Base-by-base conservation (phyloP, 139 green algal genomes). In the Tetradesmus obliquus region DNA sequence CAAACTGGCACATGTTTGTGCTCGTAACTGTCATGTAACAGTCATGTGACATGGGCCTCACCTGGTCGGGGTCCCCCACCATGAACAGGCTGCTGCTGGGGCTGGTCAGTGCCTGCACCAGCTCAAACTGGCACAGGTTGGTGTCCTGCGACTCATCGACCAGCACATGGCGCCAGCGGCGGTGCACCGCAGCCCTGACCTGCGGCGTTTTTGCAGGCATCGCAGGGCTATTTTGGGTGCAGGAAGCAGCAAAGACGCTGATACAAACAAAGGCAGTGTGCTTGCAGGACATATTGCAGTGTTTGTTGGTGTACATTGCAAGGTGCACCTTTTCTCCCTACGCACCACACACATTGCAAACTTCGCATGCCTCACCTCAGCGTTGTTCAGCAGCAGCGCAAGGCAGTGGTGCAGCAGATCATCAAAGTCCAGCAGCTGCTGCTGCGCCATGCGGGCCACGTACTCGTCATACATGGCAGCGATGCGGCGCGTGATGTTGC, bases 11-110 rank as follows among this genome's bases (percentile, higher is more conserved):
- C 12, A 79, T 15, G 84, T 97, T 97, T 15, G 96, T 97, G 93
- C 97, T 10, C 8, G 32, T 45, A 45, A 45, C 32, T 1, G 32
- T 45, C 32, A 45, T 45, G 32, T 45, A 45, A 72, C 60, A 72
- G 60, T 72, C 60, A 72, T 72, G 32, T 45, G 0, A 45, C 32
- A 45, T 45, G 32, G 0, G 32, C 0, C 32, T 45, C 32, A 45
- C 32, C 32, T 99, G 97, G 90, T 99, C 94, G 2, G 94, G 94
- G 92, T 99, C 97, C 4, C 97, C 97, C 84, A 99, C 97, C 55
- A 96, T 94, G 89, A 98, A 98, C 20, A 99, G 82, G 22, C 22
- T 88, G 15, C 53, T 32, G 55, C 58, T 7, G 8, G 10, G 54
- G 1, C 71, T 74, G 15, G 87, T 72, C 19, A 98, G 93, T 87